These are phyloP conservation scores for Fusarium graminum DNA, from an alignment of 2,329 filamentous ascomycete genomes.

Conservation along the genomic window DNA sequence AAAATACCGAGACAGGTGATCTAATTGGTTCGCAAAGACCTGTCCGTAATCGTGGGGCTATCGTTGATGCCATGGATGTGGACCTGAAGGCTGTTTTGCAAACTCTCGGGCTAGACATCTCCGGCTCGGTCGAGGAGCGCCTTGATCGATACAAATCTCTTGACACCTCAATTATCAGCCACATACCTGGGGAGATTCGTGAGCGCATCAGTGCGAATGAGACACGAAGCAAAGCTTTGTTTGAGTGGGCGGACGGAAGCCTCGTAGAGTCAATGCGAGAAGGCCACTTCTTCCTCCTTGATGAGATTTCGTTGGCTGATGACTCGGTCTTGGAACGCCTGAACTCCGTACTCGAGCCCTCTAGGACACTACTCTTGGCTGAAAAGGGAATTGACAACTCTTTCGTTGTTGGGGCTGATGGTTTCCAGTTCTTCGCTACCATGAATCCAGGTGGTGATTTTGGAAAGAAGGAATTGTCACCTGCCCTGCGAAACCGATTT, in stretches of 20 bases:
- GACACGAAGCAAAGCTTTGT: slow-evolving; percentile 83
- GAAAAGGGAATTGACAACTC: slow-evolving; percentile 93
- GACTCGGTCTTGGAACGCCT: slow-evolving; percentile 96
- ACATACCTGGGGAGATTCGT: slow-evolving; percentile 63
- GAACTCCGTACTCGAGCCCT: slow-evolving; percentile 95
- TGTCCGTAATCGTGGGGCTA: slow-evolving; percentile 83
- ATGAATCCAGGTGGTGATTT: slow-evolving; percentile 99
- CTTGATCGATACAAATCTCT: slow-evolving; percentile 66
- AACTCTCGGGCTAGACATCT: slow-evolving; percentile 56
- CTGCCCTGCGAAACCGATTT: slow-evolving; percentile 93
- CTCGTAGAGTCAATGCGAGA: slow-evolving; percentile 93
- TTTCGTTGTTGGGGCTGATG: slow-evolving; percentile 78
- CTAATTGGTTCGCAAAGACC: slow-evolving; percentile 95
- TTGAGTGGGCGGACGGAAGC: slow-evolving; percentile 96
- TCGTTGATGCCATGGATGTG: slow-evolving; percentile 74
- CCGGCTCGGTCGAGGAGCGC: slow-evolving; percentile 66
- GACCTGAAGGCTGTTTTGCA: slow-evolving; percentile 67
- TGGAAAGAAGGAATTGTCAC: slow-evolving; percentile 96
- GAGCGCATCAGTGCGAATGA: slow-evolving; percentile 62
- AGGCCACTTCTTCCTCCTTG: slow-evolving; percentile 91
- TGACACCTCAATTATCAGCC: slow-evolving; percentile 62
- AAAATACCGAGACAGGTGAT: slow-evolving; percentile 97
- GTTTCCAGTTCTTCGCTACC: slow-evolving; percentile 96
- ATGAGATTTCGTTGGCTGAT: slow-evolving; percentile 97
- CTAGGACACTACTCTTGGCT: slow-evolving; percentile 86